Percentiles rank a stretch among this genome's conserved stretches.
Conservation (phyloP, 1,139 yeast genomes). For the Keqinozyma sinolaborantium region DNA sequence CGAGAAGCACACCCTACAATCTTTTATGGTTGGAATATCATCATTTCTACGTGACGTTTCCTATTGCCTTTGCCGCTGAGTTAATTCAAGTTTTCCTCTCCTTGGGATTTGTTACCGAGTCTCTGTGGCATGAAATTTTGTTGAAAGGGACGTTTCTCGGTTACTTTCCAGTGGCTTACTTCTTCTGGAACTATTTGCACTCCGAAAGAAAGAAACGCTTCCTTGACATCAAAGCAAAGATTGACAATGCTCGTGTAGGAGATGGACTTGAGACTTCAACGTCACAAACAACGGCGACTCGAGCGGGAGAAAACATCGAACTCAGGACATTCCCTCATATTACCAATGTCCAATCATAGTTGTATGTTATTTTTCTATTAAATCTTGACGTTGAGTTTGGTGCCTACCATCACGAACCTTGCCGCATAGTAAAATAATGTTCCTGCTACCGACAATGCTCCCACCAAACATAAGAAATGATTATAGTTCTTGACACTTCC, state of each 20-base stretch:
- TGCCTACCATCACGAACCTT: constrained; percentile 18
- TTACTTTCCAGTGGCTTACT: constrained; percentile 37
- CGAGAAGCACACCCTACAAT: constrained; percentile 31
- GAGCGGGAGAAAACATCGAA: neutral
- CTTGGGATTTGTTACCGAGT: constrained; percentile 40
- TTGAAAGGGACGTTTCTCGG: constrained; percentile 24
- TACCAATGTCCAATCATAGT: no score
- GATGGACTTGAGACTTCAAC: no score
- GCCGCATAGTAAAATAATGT: constrained; percentile 17
- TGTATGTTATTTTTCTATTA: no score
- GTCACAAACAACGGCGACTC: no score
- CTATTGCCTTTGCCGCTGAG: constrained; percentile 46
- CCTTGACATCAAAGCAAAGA: constrained; percentile 11
- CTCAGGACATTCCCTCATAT: no score
- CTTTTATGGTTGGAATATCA: constrained; percentile 38
- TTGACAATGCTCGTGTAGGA: constrained; percentile 3
- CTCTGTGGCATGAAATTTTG: constrained; percentile 21
- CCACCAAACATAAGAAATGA: constrained; percentile 20
- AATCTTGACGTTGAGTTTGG: constrained; percentile 18
- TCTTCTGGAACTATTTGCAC: constrained; percentile 30
- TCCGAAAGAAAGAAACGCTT: constrained; percentile 20
- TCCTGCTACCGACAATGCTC: constrained; percentile 17
- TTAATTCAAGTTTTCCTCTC: constrained; percentile 51
- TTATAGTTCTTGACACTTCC: constrained; percentile 18
- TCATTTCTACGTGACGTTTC: constrained; percentile 41